Evolutionary conservation across 2,329 filamentous ascomycete genomes (phyloP).

Genomic region (Arachnomyces sp.): DNA sequence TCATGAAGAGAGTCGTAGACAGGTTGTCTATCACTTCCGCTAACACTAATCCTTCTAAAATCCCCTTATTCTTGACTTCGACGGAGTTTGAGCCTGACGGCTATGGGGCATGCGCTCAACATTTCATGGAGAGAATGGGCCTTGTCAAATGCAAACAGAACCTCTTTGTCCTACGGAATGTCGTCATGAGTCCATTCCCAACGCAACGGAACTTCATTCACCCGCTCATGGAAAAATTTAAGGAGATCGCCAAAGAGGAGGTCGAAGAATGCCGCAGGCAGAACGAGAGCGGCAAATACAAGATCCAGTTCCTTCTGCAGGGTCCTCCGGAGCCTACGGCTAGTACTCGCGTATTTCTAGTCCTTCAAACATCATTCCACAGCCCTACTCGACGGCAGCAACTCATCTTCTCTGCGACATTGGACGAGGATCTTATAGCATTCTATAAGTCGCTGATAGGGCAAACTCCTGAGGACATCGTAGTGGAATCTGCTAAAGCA

Average conservation of each 20-base stretch:
- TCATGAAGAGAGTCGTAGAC: slow-evolving; percentile 40
- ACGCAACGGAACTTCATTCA: too few relatives aligned
- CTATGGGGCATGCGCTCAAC: slow-evolving; percentile 35
- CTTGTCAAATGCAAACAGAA: slow-evolving; percentile 22
- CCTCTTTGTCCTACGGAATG: slow-evolving; percentile 41
- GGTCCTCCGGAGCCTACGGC: slow-evolving; percentile 20
- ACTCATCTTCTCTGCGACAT: too few relatives aligned
- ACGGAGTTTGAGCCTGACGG: slow-evolving; percentile 34
- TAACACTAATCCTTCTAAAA: slow-evolving; percentile 25
- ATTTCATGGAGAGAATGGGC: slow-evolving; percentile 37
- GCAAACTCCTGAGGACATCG: too few relatives aligned
- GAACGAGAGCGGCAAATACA: slow-evolving; percentile 7
- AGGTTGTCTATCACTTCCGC: slow-evolving; percentile 35
- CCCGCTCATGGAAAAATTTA: too few relatives aligned
- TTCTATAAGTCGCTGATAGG: too few relatives aligned
- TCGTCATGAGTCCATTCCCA: slow-evolving; percentile 35
- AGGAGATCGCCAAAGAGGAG: too few relatives aligned
- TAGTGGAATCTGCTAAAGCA: too few relatives aligned
- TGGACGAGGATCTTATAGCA: too few relatives aligned
- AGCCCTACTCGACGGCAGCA: slow-evolving; percentile 36
- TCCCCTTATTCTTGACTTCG: slow-evolving; percentile 40
- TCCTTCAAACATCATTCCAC: slow-evolving; percentile 34
- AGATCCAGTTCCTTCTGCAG: slow-evolving; percentile 13
- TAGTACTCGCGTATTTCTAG: slow-evolving; percentile 24
- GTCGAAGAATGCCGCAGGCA: slow-evolving; percentile 8